Percentiles rank a stretch among this genome's conserved stretches.
Conservation (phyloP, 768 basidiomycete species). For the Naganishia antarctica region DNA sequence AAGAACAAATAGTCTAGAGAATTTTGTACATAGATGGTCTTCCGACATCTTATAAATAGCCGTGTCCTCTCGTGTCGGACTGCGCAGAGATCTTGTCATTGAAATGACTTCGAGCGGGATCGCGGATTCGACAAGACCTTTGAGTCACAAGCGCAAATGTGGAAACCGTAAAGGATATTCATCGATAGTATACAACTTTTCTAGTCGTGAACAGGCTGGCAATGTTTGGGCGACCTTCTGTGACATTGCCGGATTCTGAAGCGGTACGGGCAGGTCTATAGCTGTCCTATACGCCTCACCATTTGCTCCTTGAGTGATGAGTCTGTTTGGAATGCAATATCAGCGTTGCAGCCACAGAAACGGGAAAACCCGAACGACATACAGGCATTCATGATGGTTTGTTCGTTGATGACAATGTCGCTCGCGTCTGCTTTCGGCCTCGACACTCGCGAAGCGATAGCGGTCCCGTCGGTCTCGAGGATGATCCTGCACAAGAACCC, state of each 20-base stretch:
- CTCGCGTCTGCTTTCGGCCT: conserved; percentile 86
- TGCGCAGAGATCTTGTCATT: too few relatives aligned
- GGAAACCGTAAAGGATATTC: not conserved
- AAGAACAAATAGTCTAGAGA: conserved; percentile 11
- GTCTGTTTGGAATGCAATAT: conserved; percentile 31
- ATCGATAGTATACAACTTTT: conserved; percentile 18
- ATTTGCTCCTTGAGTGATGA: conserved; percentile 46
- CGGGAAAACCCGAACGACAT: conserved; percentile 49
- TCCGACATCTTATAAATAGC: not conserved
- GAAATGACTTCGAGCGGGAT: too few relatives aligned
- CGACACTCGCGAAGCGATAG: conserved; percentile 92
- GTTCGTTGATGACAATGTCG: conserved; percentile 98
- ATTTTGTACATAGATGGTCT: not conserved
- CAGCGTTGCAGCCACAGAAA: not conserved
- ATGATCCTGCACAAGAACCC: conserved; percentile 63
- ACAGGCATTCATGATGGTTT: conserved; percentile 88
- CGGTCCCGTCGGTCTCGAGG: conserved; percentile 88
- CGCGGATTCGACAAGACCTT: too few relatives aligned
- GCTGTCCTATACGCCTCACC: conserved; percentile 46
- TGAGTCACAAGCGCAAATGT: too few relatives aligned
- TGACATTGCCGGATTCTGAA: too few relatives aligned
- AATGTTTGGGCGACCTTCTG: too few relatives aligned
- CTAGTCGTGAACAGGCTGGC: not conserved
- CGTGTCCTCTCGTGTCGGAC: not conserved
- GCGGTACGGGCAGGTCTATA: conserved; percentile 24